Conservation (phyloP, 371 early-diverging fungal species). For the Apophysomyces variabilis region DNA sequence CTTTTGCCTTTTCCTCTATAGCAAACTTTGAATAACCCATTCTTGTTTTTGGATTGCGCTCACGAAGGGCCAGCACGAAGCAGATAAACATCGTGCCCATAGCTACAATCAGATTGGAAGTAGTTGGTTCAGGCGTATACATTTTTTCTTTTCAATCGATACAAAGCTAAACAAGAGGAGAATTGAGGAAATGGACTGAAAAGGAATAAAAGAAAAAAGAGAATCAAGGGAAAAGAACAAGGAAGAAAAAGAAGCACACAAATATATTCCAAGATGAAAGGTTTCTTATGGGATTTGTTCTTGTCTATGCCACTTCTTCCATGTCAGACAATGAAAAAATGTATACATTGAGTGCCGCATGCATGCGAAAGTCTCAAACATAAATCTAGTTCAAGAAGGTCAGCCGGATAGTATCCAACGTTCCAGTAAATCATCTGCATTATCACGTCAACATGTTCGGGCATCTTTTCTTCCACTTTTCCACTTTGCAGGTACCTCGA, state of each 20-base stretch:
- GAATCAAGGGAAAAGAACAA: constrained; percentile 1
- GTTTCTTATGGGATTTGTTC: not conserved
- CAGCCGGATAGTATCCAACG: too few species aligned
- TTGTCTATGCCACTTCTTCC: too few species aligned
- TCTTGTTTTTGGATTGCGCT: constrained; percentile 29
- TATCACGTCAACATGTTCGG: constrained; percentile 3
- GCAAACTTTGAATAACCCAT: constrained; percentile 47
- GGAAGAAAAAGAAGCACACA: not conserved
- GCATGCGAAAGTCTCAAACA: too few species aligned
- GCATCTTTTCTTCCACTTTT: not conserved
- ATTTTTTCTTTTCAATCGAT: not conserved
- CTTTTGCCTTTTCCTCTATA: not conserved
- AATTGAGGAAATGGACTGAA: too few species aligned
- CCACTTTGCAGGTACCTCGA: not conserved
- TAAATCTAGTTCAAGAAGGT: too few species aligned
- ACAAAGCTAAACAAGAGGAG: too few species aligned
- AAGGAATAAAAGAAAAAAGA: not conserved
- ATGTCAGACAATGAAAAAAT: too few species aligned
- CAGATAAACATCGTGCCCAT: not conserved
- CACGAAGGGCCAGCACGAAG: constrained; percentile 16
- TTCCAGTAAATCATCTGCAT: not conserved
- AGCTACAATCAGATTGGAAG: constrained; percentile 9
- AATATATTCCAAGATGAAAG: not conserved
- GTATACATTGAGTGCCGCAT: too few species aligned
- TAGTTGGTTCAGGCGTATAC: constrained; percentile 26